Evolutionary conservation across 1,284 basidiomycete genomes (phyloP).

Genomic region (Porodaedalea pini): DNA sequence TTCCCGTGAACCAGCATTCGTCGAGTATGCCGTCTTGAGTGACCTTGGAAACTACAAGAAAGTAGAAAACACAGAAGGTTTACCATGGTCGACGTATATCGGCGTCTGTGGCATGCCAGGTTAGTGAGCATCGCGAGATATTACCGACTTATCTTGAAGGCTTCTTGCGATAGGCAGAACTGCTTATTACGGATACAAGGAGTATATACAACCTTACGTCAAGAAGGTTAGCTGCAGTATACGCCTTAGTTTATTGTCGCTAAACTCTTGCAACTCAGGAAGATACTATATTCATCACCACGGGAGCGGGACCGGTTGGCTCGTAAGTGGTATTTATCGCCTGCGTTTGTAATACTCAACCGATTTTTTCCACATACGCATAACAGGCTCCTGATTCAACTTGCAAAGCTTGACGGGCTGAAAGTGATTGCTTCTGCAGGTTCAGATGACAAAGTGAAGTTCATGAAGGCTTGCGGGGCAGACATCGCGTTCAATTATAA

Average conservation of each 20-base stretch:
- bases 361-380: not conserved
- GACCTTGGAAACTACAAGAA: not conserved
- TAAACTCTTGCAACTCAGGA: constrained; percentile 18
- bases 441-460: constrained; percentile 38
- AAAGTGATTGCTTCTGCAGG: constrained; percentile 40
- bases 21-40: constrained; percentile 3
- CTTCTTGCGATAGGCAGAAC: constrained; percentile 17
- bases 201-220: constrained; percentile 23
- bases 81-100: constrained; percentile 25
- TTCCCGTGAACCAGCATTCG: constrained; percentile 6
- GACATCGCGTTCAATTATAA: constrained; percentile 39
- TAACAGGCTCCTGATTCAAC: constrained; percentile 31
- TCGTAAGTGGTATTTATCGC: constrained; percentile 22
- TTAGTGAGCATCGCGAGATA: constrained; percentile 19
- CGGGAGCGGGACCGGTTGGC: constrained; percentile 31
- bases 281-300: constrained; percentile 28
- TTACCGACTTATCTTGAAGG: not conserved
- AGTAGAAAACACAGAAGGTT: constrained; percentile 13
- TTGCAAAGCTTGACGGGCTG: constrained; percentile 37
- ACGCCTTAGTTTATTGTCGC: not conserved
- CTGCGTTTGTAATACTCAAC: too few species aligned
- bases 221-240: constrained; percentile 22
- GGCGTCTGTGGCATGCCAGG: constrained; percentile 32
- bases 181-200: constrained; percentile 26
- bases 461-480: constrained; percentile 35